A percentile compares a stretch with the other conserved stretches of the same genome.
phyloP scores from a whole-genome alignment of 805 yeast species.

The Jamesozyma gamospora region DNA sequence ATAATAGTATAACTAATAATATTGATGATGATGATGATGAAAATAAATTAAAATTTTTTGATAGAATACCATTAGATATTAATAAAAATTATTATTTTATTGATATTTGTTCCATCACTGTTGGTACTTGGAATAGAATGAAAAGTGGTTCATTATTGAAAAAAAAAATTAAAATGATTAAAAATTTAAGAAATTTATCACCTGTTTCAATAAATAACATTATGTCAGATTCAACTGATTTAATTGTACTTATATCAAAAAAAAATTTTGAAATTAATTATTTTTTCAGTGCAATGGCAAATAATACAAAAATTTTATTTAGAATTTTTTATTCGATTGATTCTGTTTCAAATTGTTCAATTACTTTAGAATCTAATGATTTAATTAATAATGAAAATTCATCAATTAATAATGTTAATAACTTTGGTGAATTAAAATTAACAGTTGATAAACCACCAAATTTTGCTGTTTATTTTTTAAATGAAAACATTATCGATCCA shows the following conservation, averaged over 20 bases:
- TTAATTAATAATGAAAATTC: constrained; percentile 9
- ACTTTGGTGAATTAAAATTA: constrained; percentile 39
- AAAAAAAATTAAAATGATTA: constrained; percentile 32
- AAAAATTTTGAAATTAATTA: constrained; percentile 66
- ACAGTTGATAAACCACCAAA: constrained; percentile 54
- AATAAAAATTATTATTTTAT: constrained; percentile 62
- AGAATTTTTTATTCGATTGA: constrained; percentile 62
- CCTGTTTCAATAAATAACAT: constrained; percentile 55
- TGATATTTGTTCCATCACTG: constrained; percentile 58
- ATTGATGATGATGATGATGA: background rate
- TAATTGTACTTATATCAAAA: constrained; percentile 59
- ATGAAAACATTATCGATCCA: constrained; percentile 37
- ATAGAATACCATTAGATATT: constrained; percentile 40
- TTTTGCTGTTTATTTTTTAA: constrained; percentile 66
- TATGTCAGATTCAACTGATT: constrained; percentile 57
- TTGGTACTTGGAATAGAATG: constrained; percentile 74
- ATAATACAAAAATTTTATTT: constrained; percentile 57
- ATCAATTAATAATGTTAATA: constrained; percentile 11
- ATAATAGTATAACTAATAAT: background rate
- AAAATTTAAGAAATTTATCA: constrained; percentile 48
- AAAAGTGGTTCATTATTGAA: constrained; percentile 46
- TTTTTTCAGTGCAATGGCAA: constrained; percentile 65
- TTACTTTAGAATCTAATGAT: constrained; percentile 37
- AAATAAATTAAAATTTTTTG: constrained; percentile 20
- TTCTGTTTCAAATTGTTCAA: constrained; percentile 48